Evolutionary conservation across 371 early-diverging fungal species (phyloP).

Genomic region (Zychaea mexicana): DNA sequence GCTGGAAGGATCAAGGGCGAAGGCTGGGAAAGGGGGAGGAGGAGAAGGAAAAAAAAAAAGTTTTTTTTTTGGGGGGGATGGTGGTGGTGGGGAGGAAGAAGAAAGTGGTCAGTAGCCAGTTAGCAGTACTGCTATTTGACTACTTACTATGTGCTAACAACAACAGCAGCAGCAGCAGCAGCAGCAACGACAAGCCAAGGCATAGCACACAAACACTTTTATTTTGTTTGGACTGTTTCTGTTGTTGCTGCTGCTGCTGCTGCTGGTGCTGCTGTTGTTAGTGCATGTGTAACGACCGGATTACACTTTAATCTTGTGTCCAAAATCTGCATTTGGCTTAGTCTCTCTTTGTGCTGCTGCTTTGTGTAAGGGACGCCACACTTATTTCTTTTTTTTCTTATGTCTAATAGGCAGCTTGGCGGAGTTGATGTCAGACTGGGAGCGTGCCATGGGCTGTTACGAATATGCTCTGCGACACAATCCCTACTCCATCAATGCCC

Average conservation of each 20-base stretch:
- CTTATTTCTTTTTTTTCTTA: conserved; percentile 17
- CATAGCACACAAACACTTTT: background rate
- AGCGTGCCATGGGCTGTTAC: conserved; percentile 80
- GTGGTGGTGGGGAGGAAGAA: background rate
- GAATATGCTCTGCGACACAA: conserved; percentile 88
- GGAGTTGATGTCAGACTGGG: conserved; percentile 73
- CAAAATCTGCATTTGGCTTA: conserved; percentile 9
- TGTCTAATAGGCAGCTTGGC: conserved; percentile 57
- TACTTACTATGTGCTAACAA: too few relatives aligned
- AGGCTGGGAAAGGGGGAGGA: background rate
- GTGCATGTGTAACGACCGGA: conserved; percentile 16
- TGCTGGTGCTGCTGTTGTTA: background rate
- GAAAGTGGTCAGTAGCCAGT: too few relatives aligned
- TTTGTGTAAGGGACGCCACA: conserved; percentile 27
- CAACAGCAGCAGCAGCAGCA: too few relatives aligned
- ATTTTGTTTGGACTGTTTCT: background rate
- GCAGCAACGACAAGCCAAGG: too few relatives aligned
- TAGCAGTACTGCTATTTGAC: too few relatives aligned
- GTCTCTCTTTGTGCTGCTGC: conserved; percentile 1
- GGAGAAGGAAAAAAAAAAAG: background rate
- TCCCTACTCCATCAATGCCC: conserved; percentile 79
- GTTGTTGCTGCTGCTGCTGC: background rate
- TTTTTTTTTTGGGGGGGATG: background rate
- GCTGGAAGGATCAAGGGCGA: background rate
- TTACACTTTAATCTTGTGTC: conserved; percentile 27